A percentile compares a stretch with the other conserved stretches of the same genome.
These are phyloP conservation scores for Secale cereale DNA, from an alignment of 176 grass and related monocot species.

Conservation along the genomic window DNA sequence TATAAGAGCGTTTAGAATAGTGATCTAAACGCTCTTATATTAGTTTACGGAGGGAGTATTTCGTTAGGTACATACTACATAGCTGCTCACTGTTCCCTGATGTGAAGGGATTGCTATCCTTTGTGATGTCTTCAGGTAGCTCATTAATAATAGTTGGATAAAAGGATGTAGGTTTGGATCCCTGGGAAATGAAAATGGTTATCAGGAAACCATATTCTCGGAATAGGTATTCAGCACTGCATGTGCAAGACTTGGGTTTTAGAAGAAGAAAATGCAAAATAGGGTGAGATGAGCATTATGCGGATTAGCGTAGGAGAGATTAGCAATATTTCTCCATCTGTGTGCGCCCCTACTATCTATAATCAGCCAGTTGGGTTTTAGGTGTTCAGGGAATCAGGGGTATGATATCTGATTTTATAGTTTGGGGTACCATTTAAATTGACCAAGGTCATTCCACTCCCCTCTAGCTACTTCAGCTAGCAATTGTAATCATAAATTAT, in stretches of 20 bases:
- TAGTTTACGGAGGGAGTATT: no score
- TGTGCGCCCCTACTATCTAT: not conserved
- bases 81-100: not conserved
- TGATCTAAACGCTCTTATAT: no score
- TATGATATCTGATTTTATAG: not conserved
- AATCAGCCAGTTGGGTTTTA: not conserved
- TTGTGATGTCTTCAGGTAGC: no score
- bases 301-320: not conserved
- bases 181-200: no score
- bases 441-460: no score
- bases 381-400: not conserved
- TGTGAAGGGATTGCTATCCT: no score
- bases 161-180: no score
- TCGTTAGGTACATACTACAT: not conserved
- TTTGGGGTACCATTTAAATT: not conserved
- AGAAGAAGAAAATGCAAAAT: not conserved
- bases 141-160: no score
- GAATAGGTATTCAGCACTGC: not conserved
- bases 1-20: no score
- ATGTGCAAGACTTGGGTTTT: not conserved
- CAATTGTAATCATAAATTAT: not conserved
- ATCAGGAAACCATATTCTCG: not conserved
- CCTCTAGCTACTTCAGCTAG: no score
- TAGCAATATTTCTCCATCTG: not conserved
- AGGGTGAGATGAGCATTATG: not conserved